Evolutionary conservation across 2,329 filamentous ascomycete genomes (phyloP).

Genomic region (Aspergillus sergii): DNA sequence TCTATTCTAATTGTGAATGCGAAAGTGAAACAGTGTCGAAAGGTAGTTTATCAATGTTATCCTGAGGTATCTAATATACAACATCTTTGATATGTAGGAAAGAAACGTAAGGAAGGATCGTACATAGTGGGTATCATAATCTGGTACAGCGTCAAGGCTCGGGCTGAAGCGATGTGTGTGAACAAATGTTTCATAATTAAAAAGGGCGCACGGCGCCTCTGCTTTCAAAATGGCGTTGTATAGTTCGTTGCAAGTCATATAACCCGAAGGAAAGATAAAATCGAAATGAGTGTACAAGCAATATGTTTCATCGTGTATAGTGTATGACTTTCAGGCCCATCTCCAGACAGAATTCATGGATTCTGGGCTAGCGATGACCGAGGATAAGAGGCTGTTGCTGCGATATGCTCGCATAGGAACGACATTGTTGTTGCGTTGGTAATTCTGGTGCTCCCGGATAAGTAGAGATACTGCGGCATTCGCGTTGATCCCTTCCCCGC

Average conservation of each 20-base stretch:
- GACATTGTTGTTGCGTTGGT: constrained; percentile 19
- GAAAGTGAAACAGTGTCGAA: background rate
- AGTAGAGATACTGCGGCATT: constrained; percentile 61
- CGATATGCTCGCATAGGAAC: constrained; percentile 19
- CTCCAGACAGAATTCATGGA: constrained; percentile 39
- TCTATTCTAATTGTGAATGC: background rate
- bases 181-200: background rate
- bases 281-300: background rate
- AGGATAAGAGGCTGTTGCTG: constrained; percentile 22
- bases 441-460: constrained; percentile 42
- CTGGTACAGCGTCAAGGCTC: background rate
- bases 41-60: background rate
- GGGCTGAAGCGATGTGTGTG: background rate
- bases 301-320: background rate
- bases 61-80: background rate
- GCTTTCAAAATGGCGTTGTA: background rate
- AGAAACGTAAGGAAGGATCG: constrained; percentile 1
- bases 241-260: background rate
- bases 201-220: background rate
- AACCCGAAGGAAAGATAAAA: background rate
- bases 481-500: constrained; percentile 60
- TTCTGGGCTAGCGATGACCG: constrained; percentile 28
- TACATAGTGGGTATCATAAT: constrained; percentile 11
- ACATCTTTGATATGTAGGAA: background rate
- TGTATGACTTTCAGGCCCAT: constrained; percentile 34